Percentiles rank a stretch among this genome's conserved stretches.
These are phyloP conservation scores for Fonsecaea multimorphosa DNA, from an alignment of 2,329 filamentous ascomycete genomes.

Conservation along the genomic window DNA sequence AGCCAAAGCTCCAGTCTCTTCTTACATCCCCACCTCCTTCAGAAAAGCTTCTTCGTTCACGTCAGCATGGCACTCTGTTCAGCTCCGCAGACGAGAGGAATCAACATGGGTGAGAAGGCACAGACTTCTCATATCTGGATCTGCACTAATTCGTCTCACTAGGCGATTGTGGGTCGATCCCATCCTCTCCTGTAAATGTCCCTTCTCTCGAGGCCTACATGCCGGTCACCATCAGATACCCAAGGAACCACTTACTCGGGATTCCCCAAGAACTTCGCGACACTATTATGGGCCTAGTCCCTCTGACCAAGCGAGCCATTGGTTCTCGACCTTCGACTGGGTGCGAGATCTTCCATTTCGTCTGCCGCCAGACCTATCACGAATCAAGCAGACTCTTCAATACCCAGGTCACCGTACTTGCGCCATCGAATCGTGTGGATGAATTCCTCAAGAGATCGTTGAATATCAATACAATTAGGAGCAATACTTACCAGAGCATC, in stretches of 20 bases:
- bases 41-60: not conserved
- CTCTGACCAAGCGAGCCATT: slow-evolving; percentile 1
- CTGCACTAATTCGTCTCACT: not conserved
- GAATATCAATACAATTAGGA: not conserved
- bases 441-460: slow-evolving; percentile 17
- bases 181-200: not conserved
- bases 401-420: slow-evolving; percentile 8
- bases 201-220: not conserved
- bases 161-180: not conserved
- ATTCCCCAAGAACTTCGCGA: slow-evolving; percentile 33
- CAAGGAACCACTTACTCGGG: slow-evolving; percentile 27
- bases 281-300: slow-evolving; percentile 7
- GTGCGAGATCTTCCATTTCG: slow-evolving; percentile 22
- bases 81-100: not conserved
- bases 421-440: slow-evolving; percentile 20
- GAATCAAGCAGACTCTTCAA: slow-evolving; percentile 18
- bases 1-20: not conserved
- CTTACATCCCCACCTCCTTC: not conserved
- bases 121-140: not conserved
- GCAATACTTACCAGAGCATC: slow-evolving; percentile 17
- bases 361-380: slow-evolving; percentile 29
- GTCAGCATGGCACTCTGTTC: slow-evolving; percentile 5
- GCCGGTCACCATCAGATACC: slow-evolving; percentile 12
- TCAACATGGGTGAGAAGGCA: not conserved
- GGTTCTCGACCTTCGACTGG: slow-evolving; percentile 15